Evolutionary conservation across 441 rosid species (phyloP).

Genomic region (Populus hybrid): DNA sequence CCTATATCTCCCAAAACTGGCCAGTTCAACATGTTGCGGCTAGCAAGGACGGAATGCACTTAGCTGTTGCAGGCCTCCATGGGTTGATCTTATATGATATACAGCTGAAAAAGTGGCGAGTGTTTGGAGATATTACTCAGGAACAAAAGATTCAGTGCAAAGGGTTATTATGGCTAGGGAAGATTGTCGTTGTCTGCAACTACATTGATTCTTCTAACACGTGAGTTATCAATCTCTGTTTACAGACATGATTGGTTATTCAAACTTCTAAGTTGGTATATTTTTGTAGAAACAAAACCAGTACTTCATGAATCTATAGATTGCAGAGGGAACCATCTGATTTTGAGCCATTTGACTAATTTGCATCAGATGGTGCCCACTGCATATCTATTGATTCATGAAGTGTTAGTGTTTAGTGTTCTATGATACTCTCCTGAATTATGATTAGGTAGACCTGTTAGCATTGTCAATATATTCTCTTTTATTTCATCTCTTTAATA

Average conservation of each 20-base stretch:
- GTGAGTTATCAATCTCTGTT: constrained; percentile 47
- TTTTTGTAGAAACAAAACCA: background rate
- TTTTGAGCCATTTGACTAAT: background rate
- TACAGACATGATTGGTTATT: constrained; percentile 18
- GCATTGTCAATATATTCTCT: too few species aligned
- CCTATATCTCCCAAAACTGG: constrained; percentile 91
- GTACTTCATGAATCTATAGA: constrained; percentile 1
- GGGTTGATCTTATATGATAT: constrained; percentile 90
- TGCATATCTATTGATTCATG: background rate
- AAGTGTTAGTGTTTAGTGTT: background rate
- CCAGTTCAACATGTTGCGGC: constrained; percentile 99
- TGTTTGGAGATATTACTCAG: constrained; percentile 94
- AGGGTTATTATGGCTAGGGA: constrained; percentile 95
- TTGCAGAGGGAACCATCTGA: background rate
- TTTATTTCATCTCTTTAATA: too few species aligned
- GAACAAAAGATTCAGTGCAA: constrained; percentile 92
- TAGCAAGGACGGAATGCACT: constrained; percentile 93
- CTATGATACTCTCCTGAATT: background rate
- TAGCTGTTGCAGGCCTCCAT: constrained; percentile 94
- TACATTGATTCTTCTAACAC: constrained; percentile 63
- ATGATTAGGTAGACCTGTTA: background rate
- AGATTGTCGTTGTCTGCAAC: constrained; percentile 94
- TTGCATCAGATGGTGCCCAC: background rate
- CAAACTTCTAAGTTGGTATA: constrained; percentile 9
- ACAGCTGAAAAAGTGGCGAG: constrained; percentile 84